Percentiles rank a stretch among this genome's conserved stretches.
These are phyloP conservation scores for Chlorella sp. DNA, from an alignment of 139 green algal species.

Conservation along the genomic window DNA sequence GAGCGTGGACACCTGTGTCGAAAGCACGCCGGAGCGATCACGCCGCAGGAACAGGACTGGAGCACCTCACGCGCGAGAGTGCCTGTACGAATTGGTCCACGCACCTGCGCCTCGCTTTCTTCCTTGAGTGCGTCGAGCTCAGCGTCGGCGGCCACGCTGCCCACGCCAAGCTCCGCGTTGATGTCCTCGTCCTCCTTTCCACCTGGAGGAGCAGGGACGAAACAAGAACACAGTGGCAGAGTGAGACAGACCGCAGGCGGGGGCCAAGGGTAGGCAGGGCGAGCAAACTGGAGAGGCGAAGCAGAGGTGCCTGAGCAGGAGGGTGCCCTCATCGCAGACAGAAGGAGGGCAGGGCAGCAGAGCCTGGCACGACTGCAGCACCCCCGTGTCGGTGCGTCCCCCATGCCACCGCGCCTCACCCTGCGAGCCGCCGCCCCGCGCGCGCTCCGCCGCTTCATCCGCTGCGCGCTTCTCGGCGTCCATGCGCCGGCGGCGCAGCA, in stretches of 20 bases:
- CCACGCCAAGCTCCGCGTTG: slow-evolving; percentile 64
- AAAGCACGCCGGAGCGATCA: background rate
- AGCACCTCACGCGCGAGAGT: too few species aligned
- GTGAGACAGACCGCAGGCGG: background rate
- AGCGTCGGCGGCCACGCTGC: slow-evolving; percentile 64
- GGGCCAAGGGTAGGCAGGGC: background rate
- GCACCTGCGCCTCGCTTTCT: slow-evolving; percentile 5
- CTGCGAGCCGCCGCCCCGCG: slow-evolving; percentile 8
- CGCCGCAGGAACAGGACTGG: too few species aligned
- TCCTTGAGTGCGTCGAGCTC: slow-evolving; percentile 77
- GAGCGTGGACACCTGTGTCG: background rate
- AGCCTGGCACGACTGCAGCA: too few species aligned
- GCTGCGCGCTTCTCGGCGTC: slow-evolving; percentile 54
- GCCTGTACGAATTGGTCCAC: too few species aligned
- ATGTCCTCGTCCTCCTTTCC: slow-evolving; percentile 62
- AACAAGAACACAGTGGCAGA: background rate
- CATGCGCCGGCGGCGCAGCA: slow-evolving; percentile 49
- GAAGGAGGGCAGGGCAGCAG: background rate
- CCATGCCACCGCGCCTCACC: background rate
- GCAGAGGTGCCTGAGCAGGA: too few species aligned
- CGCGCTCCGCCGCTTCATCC: slow-evolving; percentile 33
- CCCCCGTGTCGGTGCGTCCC: too few species aligned
- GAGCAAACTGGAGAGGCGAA: background rate
- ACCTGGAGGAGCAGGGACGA: slow-evolving; percentile 7
- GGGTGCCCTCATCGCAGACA: background rate